Base-by-base conservation (phyloP, 2,329 filamentous ascomycete species). In the Colletotrichum orbiculare region DNA sequence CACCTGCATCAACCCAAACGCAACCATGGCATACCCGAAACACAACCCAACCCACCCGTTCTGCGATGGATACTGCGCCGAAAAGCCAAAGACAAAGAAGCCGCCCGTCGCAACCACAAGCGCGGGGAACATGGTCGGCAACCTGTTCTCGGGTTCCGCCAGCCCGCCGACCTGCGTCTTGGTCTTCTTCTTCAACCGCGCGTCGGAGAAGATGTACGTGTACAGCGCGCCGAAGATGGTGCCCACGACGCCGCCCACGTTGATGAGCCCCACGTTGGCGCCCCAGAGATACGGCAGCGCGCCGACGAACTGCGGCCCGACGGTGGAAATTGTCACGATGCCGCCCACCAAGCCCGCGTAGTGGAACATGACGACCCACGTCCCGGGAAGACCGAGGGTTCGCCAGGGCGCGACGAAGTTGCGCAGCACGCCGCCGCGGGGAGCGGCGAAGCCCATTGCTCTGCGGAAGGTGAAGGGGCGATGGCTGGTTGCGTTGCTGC, bases 1-100 rank as follows among this genome's bases (percentile, higher is more conserved):
- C n/a, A 78, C 73, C 54, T 79, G 76, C 69, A 78, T 74, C 13
- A 79, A 54, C 0, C 75, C 78, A 70, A 80, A 78, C 0, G 73
- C 57, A 2, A 79, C 41, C 77, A 80, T 79, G 0, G 70, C 78
- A 41, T 69, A 77, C 0, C 74, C 77, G 8, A 73, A 69, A 43
- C 76, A 66, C 2, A 80, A 49, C 0, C 77, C 78, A 4, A 79
- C 67, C 78, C 77, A 79, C 2, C 60, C 66, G 4, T 73, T 69
- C 0, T 54, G 39, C 0, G 71, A 72, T 0, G 75, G 74, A 9
- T 76, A 66, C 54, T 77, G 69, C 0, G 75, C 78, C 9, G 76
- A 78, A 50, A 77, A 77, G 0, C 77, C 78, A 67, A 79, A 79
- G 1, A 78, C 70, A 1, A 77, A 63, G 10, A 79, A 60, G 1